A percentile compares a stretch with the other conserved stretches of the same genome.
phyloP scores from a whole-genome alignment of 805 yeast genomes.

The Pichia occidentalis region DNA sequence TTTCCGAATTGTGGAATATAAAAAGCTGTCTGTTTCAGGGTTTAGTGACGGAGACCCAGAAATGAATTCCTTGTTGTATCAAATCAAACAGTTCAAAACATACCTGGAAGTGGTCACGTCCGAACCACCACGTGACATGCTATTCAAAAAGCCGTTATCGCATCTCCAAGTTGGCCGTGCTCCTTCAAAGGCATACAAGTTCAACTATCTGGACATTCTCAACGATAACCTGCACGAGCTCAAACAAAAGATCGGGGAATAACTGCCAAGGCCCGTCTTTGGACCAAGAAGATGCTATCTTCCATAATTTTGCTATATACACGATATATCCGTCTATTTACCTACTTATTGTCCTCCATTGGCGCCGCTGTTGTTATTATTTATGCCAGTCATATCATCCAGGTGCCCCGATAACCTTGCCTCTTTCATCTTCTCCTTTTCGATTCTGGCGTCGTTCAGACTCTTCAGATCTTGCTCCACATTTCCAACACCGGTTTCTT shows the following conservation, averaged over 20 bases:
- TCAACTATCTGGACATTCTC: conserved; percentile 26
- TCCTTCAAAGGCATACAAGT: conserved; percentile 9
- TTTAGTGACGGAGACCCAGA: conserved; percentile 18
- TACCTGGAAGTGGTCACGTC: conserved; percentile 28
- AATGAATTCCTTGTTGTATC: conserved; percentile 33
- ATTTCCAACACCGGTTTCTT: conserved; percentile 20
- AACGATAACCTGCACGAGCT: conserved; percentile 21
- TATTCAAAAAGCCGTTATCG: conserved; percentile 25
- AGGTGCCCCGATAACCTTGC: conserved; percentile 7
- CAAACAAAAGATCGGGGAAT: neutral
- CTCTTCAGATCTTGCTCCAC: conserved; percentile 21
- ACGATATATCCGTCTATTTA: too few species aligned
- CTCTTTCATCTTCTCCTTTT: conserved; percentile 16
- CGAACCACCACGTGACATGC: conserved; percentile 30
- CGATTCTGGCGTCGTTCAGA: conserved; percentile 20
- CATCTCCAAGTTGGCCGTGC: conserved; percentile 14
- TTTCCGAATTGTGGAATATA: conserved; percentile 23
- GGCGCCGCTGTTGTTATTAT: too few species aligned
- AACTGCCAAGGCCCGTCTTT: too few species aligned
- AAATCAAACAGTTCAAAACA: conserved; percentile 27
- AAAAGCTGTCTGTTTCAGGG: conserved; percentile 14
- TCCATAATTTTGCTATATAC: too few species aligned
- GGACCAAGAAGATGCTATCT: too few species aligned
- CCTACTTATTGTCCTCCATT: too few species aligned
- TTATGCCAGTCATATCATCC: neutral